These are phyloP conservation scores for Apiospora sp. DNA, from an alignment of 2,329 filamentous ascomycete genomes.

Conservation along the genomic window DNA sequence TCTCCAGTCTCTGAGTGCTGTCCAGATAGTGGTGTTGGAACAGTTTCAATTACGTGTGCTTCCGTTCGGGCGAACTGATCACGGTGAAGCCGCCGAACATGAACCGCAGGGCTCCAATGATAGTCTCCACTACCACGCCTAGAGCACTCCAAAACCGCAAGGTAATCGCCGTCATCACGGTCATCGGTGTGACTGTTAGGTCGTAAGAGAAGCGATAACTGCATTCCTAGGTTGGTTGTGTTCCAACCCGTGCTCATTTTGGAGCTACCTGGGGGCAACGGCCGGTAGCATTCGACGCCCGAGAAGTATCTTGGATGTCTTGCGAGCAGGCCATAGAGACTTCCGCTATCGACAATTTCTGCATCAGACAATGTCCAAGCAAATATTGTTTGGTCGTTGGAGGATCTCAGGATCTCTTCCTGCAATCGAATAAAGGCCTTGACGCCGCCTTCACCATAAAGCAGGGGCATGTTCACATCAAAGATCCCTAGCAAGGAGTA, in stretches of 20 bases:
- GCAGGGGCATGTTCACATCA: conserved; percentile 40
- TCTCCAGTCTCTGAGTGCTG: not conserved
- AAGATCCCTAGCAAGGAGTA: conserved; percentile 45
- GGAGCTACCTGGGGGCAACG: not conserved
- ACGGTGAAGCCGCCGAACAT: not conserved
- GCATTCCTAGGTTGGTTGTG: not conserved
- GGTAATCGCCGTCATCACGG: not conserved
- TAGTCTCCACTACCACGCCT: not conserved
- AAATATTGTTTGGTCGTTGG: not conserved
- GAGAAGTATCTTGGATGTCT: not conserved
- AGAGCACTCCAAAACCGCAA: not conserved
- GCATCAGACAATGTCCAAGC: too few species aligned
- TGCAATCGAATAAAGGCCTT: conserved; percentile 28
- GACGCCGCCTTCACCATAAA: conserved; percentile 40
- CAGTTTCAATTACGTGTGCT: not conserved
- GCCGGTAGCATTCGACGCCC: not conserved
- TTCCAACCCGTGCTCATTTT: not conserved
- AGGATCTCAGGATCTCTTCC: conserved; percentile 30
- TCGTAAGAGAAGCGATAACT: not conserved
- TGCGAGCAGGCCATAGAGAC: not conserved
- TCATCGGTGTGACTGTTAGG: not conserved
- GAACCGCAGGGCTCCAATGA: not conserved
- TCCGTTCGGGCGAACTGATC: not conserved
- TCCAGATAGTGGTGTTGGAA: not conserved
- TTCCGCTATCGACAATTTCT: not conserved